Evolutionary conservation across 441 rosid genomes (phyloP).

Genomic region (Macaranga tanarius): DNA sequence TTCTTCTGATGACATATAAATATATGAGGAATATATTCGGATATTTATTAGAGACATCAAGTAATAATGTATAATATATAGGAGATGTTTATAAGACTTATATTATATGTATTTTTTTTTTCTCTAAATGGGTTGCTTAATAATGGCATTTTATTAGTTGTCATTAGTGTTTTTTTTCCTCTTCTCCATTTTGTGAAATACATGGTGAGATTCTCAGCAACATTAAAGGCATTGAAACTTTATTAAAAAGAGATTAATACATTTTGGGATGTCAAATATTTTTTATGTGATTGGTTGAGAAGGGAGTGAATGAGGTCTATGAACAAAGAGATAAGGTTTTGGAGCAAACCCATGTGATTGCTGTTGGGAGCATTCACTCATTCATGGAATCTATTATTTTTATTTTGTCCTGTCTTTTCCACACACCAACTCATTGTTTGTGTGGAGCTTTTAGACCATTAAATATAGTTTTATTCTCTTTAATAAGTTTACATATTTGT

Average conservation of each 20-base stretch:
- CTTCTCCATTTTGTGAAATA: constrained; percentile 19
- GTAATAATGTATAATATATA: constrained; percentile 26
- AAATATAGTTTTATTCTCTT: neutral
- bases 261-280: neutral
- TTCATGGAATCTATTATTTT: constrained; percentile 3
- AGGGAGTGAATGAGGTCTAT: constrained; percentile 31
- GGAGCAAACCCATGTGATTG: constrained; percentile 39
- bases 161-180: neutral
- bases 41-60: constrained; percentile 29
- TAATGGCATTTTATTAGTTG: constrained; percentile 20
- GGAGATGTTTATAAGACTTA: neutral
- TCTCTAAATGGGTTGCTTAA: constrained; percentile 22
- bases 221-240: neutral
- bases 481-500: neutral
- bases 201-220: constrained; percentile 24
- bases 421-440: neutral
- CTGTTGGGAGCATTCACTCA: constrained; percentile 21
- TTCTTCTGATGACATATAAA: constrained; percentile 1
- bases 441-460: neutral
- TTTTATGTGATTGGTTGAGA: constrained; percentile 24
- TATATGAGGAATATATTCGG: constrained; percentile 15
- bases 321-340: constrained; percentile 27
- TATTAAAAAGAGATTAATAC: neutral
- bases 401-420: constrained; percentile 8
- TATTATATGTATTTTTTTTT: neutral